phyloP scores from a whole-genome alignment of 306 rosid genomes.

The Prinsepia uniflora region DNA sequence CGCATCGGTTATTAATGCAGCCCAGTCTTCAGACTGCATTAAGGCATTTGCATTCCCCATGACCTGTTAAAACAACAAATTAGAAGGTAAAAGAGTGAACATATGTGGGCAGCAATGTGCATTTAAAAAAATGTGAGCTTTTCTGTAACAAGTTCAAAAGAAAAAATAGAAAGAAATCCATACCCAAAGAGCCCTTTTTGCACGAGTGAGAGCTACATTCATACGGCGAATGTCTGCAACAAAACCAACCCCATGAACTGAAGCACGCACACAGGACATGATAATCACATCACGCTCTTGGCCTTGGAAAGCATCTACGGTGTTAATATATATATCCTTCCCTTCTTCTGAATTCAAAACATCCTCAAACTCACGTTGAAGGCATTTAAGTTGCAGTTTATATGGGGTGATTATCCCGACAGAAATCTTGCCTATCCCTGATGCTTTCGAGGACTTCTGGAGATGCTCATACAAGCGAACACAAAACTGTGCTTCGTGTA shows the following conservation, averaged over 20 bases:
- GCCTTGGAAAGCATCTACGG: slow-evolving; percentile 99
- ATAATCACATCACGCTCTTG: slow-evolving; percentile 98
- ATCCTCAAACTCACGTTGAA: slow-evolving; percentile 87
- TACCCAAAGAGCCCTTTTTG: slow-evolving; percentile 98
- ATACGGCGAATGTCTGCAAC: slow-evolving; percentile 93
- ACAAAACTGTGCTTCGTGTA: slow-evolving; percentile 90
- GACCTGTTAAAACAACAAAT: slow-evolving; percentile 52
- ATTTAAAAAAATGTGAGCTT: not conserved
- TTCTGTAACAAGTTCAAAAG: not conserved
- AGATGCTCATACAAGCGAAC: slow-evolving; percentile 84
- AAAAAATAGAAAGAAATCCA: slow-evolving; percentile 18
- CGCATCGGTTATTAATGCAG: slow-evolving; percentile 75
- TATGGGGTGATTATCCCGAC: slow-evolving; percentile 97
- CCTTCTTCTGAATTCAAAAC: slow-evolving; percentile 91
- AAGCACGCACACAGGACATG: slow-evolving; percentile 98
- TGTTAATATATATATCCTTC: slow-evolving; percentile 84
- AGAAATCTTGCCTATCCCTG: slow-evolving; percentile 58
- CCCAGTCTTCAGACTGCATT: slow-evolving; percentile 89
- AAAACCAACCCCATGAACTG: slow-evolving; percentile 90
- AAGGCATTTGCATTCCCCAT: slow-evolving; percentile 94
- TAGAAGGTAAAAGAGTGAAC: not conserved
- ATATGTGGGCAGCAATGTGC: not conserved
- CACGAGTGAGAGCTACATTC: slow-evolving; percentile 99
- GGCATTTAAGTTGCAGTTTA: slow-evolving; percentile 95
- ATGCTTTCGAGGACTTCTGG: slow-evolving; percentile 61